Evolutionary conservation across 345 rosid genomes (phyloP), one percentile per base, ranked within the genome.

Genomic region (Sisymbrium irio): DNA sequence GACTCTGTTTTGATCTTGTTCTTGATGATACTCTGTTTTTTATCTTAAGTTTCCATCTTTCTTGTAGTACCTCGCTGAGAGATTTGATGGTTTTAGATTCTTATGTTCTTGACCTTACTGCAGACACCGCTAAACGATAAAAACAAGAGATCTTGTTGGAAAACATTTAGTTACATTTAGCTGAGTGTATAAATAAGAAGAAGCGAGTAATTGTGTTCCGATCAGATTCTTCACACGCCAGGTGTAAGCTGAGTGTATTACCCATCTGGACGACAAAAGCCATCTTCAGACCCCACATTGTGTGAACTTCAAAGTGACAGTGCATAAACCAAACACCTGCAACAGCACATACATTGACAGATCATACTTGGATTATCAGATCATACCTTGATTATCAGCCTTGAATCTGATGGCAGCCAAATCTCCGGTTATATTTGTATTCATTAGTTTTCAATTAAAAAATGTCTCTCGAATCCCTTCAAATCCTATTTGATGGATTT

Each of bases 351-450:
- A 12, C 19, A 30, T 35, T 36, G 40, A n/a, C n/a, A n/a, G n/a
- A n/a, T 11, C 13, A 30, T 22, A 33, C 25, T 32, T 55, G 3
- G 6, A 62, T 17, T 35, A n/a, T 42, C 0, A 44, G 20, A 77
- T 55, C 5, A 56, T 84, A 87, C 92, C 96, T 50, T 92, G 96
- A 80, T 89, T 89, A 55, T 89, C 90, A 9, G 96, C n/a, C n/a
- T n/a, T n/a, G n/a, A n/a, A n/a, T n/a, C n/a, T n/a, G n/a, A n/a
- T n/a, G n/a, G n/a, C n/a, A n/a, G n/a, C n/a, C n/a, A n/a, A n/a
- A n/a, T n/a, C n/a, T n/a, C n/a, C n/a, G n/a, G n/a, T n/a, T n/a
- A n/a, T n/a, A n/a, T n/a, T n/a, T n/a, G n/a, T n/a, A n/a, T n/a
- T n/a, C n/a, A n/a, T n/a, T n/a, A n/a, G n/a, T n/a, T n/a, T n/a